A percentile compares a stretch with the other conserved stretches of the same genome.
Conservation (phyloP, 768 basidiomycete genomes). For the Leucosporidium creatinivorum region DNA sequence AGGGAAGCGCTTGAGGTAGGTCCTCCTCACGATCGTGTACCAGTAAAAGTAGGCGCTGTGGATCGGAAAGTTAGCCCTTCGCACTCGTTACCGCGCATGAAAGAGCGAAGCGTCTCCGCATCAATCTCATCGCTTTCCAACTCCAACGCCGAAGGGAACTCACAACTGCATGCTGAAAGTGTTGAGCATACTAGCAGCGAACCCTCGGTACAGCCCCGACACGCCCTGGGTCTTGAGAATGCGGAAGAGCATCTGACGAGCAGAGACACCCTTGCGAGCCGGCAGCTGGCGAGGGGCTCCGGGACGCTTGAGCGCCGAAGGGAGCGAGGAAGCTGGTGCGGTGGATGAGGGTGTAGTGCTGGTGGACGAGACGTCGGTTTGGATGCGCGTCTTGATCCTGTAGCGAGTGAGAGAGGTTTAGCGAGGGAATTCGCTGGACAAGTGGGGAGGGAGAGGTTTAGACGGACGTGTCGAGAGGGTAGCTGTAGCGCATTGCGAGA, state of each 20-base stretch:
- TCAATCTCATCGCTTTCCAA: not conserved
- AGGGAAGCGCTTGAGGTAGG: slow-evolving; percentile 66
- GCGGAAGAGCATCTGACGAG: slow-evolving; percentile 58
- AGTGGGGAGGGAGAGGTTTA: not conserved
- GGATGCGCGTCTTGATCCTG: slow-evolving; percentile 91
- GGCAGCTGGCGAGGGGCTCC: slow-evolving; percentile 44
- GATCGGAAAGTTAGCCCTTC: not conserved
- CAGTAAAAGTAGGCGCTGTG: slow-evolving; percentile 90
- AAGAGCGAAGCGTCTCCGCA: not conserved
- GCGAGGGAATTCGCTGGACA: slow-evolving; percentile 8
- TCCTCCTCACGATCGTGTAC: slow-evolving; percentile 79
- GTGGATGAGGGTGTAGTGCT: slow-evolving; percentile 1
- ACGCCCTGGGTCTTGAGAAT: slow-evolving; percentile 77
- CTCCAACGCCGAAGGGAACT: not conserved
- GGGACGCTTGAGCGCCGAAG: slow-evolving; percentile 46
- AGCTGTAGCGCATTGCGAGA: slow-evolving; percentile 48
- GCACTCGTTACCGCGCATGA: too few relatives aligned
- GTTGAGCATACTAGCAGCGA: slow-evolving; percentile 93
- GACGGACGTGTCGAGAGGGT: slow-evolving; percentile 81
- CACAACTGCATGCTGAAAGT: slow-evolving; percentile 92
- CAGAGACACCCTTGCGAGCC: slow-evolving; percentile 45
- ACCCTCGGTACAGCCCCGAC: slow-evolving; percentile 77
- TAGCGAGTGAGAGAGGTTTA: not conserved
- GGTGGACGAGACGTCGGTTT: slow-evolving; percentile 51
- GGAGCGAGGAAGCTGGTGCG: not conserved